Percentiles rank a stretch among this genome's conserved stretches.
phyloP scores from a whole-genome alignment of 2,329 filamentous ascomycete genomes.

The Fusarium citri region DNA sequence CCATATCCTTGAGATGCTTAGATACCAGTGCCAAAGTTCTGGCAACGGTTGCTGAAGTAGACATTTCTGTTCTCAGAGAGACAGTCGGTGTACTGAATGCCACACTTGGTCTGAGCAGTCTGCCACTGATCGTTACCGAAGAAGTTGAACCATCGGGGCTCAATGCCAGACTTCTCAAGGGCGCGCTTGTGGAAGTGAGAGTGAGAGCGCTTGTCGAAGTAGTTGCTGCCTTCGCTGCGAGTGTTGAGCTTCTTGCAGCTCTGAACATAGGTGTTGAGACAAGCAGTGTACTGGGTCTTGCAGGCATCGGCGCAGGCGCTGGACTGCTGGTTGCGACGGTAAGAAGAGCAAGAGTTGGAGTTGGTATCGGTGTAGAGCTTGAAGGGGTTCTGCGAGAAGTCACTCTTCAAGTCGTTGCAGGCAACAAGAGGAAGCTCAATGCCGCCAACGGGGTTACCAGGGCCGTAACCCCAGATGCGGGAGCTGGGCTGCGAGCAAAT shows the following conservation, averaged over 20 bases:
- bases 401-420: constrained; percentile 63
- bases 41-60: constrained; percentile 55
- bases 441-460: constrained; percentile 67
- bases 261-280: constrained; percentile 61
- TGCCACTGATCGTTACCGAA: constrained; percentile 49
- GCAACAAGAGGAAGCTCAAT: constrained; percentile 64
- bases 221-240: constrained; percentile 35
- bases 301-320: constrained; percentile 65
- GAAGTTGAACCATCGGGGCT: constrained; percentile 44
- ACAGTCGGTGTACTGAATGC: constrained; percentile 63
- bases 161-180: constrained; percentile 41
- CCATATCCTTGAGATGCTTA: constrained; percentile 7
- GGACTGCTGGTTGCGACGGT: constrained; percentile 51
- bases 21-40: constrained; percentile 49
- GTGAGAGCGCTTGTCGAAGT: constrained; percentile 37
- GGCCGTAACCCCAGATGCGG: constrained; percentile 74
- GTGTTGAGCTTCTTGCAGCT: constrained; percentile 56
- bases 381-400: constrained; percentile 59
- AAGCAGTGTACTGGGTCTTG: constrained; percentile 63
- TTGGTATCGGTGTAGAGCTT: constrained; percentile 64
- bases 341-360: constrained; percentile 58
- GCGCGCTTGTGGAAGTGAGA: constrained; percentile 44
- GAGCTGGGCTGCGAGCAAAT: constrained; percentile 66
- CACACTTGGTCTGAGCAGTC: constrained; percentile 57
- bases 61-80: constrained; percentile 56